Conservation (phyloP, 1,284 basidiomycete genomes). For the Filobasidium uniguttulatum region DNA sequence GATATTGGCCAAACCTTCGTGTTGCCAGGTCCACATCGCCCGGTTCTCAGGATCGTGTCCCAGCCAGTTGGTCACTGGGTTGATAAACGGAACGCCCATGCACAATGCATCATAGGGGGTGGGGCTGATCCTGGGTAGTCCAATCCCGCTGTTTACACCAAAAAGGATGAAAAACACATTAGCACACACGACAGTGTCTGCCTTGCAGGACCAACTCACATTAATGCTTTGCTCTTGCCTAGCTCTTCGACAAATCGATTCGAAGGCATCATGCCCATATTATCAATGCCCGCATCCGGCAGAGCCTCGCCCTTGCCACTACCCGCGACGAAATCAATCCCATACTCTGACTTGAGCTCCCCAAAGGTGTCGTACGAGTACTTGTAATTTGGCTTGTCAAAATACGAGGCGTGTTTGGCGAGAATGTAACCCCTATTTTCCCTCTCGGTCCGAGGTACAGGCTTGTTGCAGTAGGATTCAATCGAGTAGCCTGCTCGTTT, state of each 20-base stretch:
- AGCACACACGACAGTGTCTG: neutral
- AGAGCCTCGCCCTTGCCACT: constrained; percentile 17
- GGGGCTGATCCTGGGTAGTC: constrained; percentile 24
- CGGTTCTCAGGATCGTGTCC: constrained; percentile 26
- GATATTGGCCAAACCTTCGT: constrained; percentile 26
- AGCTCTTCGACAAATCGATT: constrained; percentile 17
- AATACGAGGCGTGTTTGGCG: constrained; percentile 30
- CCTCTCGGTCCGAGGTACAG: constrained; percentile 14
- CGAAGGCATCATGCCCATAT: constrained; percentile 17
- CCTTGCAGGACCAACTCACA: constrained; percentile 4
- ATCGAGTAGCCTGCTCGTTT: constrained; percentile 4
- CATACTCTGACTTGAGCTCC: constrained; percentile 6
- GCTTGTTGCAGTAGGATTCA: constrained; percentile 5
- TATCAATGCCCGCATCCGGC: constrained; percentile 14
- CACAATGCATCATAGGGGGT: constrained; percentile 38
- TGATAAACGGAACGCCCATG: constrained; percentile 39
- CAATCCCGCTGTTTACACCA: constrained; percentile 17
- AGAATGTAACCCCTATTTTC: constrained; percentile 30
- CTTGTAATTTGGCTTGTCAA: constrained; percentile 15
- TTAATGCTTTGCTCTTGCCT: constrained; percentile 19
- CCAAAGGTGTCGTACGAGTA: constrained; percentile 5
- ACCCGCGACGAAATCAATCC: constrained; percentile 21
- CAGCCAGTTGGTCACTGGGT: constrained; percentile 30
- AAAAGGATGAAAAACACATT: neutral
- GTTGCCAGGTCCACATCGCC: constrained; percentile 31